Evolutionary conservation across 176 grass and related monocot genomes (phyloP).

Genomic region (Bonia amplexicaulis): DNA sequence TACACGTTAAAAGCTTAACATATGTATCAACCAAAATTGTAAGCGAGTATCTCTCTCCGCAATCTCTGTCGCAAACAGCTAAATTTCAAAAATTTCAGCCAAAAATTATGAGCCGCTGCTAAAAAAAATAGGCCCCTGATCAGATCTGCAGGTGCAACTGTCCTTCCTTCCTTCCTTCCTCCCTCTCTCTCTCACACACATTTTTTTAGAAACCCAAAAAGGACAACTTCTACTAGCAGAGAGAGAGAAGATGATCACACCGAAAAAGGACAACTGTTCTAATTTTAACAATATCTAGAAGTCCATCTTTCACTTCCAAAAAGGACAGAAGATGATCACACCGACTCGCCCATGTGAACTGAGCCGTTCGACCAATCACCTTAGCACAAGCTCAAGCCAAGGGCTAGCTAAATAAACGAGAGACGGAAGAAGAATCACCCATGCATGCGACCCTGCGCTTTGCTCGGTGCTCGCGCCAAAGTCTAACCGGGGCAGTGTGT

Average conservation of each 20-base stretch:
- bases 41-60: too few relatives aligned
- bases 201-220: not conserved
- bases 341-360: constrained; percentile 19
- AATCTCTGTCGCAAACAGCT: too few relatives aligned
- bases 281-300: too few relatives aligned
- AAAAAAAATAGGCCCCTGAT: too few relatives aligned
- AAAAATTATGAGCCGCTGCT: too few relatives aligned
- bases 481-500: not conserved
- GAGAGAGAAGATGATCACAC: too few relatives aligned
- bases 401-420: not conserved
- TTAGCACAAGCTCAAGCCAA: not conserved
- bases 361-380: constrained; percentile 25
- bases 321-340: not conserved
- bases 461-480: not conserved
- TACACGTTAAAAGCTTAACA: too few relatives aligned
- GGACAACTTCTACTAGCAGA: too few relatives aligned
- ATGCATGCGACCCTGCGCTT: constrained; percentile 3
- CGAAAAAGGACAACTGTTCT: too few relatives aligned
- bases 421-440: not conserved
- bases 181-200: too few relatives aligned
- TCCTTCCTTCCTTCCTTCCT: not conserved
- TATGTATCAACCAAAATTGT: too few relatives aligned
- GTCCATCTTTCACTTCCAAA: constrained; percentile 4
- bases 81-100: too few relatives aligned
- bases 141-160: not conserved